These are phyloP conservation scores for Colletotrichum falcatum DNA, from an alignment of 2,329 filamentous ascomycete genomes.

Conservation along the genomic window DNA sequence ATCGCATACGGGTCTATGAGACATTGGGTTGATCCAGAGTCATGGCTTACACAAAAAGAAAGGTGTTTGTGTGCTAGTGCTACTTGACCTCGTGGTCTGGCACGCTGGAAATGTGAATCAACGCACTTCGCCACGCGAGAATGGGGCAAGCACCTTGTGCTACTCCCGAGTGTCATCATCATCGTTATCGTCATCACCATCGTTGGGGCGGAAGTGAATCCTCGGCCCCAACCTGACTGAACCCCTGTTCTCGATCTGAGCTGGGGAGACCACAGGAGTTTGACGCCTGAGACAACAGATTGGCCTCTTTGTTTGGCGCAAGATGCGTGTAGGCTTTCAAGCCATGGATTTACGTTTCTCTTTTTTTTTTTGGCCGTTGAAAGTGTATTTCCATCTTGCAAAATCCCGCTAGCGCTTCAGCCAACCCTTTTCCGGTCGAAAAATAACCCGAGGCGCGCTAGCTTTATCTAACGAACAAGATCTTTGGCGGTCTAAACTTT, in stretches of 20 bases:
- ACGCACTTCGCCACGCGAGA: slow-evolving; percentile 35
- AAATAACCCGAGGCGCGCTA: neutral
- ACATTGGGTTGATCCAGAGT: slow-evolving; percentile 30
- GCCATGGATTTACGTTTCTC: neutral
- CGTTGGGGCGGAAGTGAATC: slow-evolving; percentile 5
- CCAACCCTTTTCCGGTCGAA: neutral
- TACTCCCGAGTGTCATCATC: slow-evolving; percentile 22
- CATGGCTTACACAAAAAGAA: slow-evolving; percentile 26
- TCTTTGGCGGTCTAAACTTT: neutral
- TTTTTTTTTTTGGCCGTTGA: neutral
- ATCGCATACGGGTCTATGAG: slow-evolving; percentile 6
- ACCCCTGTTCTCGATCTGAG: neutral
- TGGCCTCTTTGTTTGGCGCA: neutral
- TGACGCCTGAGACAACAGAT: neutral
- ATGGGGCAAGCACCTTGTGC: slow-evolving; percentile 9
- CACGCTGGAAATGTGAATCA: slow-evolving; percentile 32
- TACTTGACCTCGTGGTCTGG: slow-evolving; percentile 38
- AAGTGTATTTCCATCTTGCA: neutral
- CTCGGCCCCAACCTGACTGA: slow-evolving; percentile 5
- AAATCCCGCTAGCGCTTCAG: neutral
- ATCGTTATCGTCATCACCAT: slow-evolving; percentile 13
- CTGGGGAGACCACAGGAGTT: neutral
- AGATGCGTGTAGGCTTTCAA: neutral
- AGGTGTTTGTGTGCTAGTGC: slow-evolving; percentile 17
- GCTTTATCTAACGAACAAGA: too few relatives aligned